Evolutionary conservation across 805 yeast species (phyloP).

Genomic region (Saturnispora halmiae): DNA sequence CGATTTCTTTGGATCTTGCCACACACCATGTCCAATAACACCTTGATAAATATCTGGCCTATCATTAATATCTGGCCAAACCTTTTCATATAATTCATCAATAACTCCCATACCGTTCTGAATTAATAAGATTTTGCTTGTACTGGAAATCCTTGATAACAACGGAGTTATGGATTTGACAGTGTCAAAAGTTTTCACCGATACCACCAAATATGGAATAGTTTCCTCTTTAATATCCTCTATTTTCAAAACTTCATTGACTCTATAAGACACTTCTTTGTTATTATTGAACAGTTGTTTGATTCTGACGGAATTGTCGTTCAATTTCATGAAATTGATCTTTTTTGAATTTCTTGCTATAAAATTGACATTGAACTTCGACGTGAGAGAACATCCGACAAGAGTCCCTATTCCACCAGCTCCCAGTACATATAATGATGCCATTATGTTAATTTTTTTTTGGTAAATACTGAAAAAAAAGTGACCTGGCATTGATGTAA

Average conservation of each 20-base stretch:
- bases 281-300: conserved; percentile 21
- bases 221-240: conserved; percentile 16
- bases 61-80: conserved; percentile 41
- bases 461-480: not conserved
- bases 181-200: conserved; percentile 78
- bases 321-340: conserved; percentile 14
- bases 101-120: conserved; percentile 82
- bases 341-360: conserved; percentile 23
- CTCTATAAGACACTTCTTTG: conserved; percentile 10
- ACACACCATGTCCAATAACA: conserved; percentile 78
- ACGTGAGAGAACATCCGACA: conserved; percentile 21
- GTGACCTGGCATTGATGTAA: no score
- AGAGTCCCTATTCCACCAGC: conserved; percentile 31
- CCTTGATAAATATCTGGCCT: conserved; percentile 65
- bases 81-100: conserved; percentile 38
- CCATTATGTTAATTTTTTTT: not conserved
- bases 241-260: conserved; percentile 15
- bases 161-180: conserved; percentile 50
- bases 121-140: conserved; percentile 54
- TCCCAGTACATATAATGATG: conserved; percentile 25
- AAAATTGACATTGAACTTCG: conserved; percentile 18
- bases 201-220: conserved; percentile 41
- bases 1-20: conserved; percentile 27
- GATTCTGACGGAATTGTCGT: conserved; percentile 18
- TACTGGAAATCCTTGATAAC: conserved; percentile 36